Base-by-base conservation (phyloP, 257 asterid species). In the Verbascum thapsus region DNA sequence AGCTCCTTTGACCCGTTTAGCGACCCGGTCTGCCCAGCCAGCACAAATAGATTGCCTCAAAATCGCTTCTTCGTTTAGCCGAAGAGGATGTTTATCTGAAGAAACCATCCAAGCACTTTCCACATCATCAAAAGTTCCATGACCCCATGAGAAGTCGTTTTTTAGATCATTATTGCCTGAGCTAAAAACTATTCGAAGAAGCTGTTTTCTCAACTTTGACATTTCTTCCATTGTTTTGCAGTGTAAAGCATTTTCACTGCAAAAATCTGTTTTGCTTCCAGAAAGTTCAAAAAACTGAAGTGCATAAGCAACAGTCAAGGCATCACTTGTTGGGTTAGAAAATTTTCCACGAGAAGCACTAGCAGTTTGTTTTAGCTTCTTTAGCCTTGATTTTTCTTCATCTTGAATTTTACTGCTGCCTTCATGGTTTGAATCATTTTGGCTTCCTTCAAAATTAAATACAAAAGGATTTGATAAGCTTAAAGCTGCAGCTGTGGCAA, bases 21-120 rank as follows among this genome's bases (percentile, higher is more conserved):
- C 96, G 61, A 89, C 96, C 78, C 97, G 66, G 72, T 89, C 95
- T 38, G 88, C 91, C 97, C 97, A 89, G 34, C 94, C 99, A 0
- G 95, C 95, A 70, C 86, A 92, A 22, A 92, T 89, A 56, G 96
- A 95, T 66, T 81, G 94, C 13, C 95, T 82, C 66, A 87, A 45
- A 61, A 87, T 89, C 70, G 83, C 88, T 84, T 92, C 99, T 72
- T 92, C 96, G 7, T 80, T 75, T 16, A 64, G 66, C 18, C 34
- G 73, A 69, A 92, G 96, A 67, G 91, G 95, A 44, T 78, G 70
- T 48, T 85, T 92, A 8, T 79, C 67, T 0, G 87, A 74, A 1
- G 76, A 65, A 56, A 67, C 74, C 78, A 61, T 76, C 99, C 99
- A 92, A 63, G 83, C 80, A 67, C 58, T 54, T 68, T 87, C 97